Conservation (phyloP, 805 yeast species). For the Candida alai region DNA sequence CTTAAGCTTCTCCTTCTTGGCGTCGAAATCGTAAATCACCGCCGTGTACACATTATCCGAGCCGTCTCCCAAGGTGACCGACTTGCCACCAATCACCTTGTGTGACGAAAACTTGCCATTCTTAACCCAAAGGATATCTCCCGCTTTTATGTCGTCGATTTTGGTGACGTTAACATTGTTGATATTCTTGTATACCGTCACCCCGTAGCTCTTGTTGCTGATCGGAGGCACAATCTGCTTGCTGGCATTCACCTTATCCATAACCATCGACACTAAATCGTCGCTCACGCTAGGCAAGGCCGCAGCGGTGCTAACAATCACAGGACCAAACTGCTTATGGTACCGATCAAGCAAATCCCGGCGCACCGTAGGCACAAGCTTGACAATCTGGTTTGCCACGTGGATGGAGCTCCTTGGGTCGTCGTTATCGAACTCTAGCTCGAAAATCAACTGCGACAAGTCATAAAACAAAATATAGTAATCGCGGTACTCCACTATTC, state of each 20-base stretch:
- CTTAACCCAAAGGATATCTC: slow-evolving; percentile 77
- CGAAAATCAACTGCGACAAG: slow-evolving; percentile 61
- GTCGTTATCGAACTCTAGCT: slow-evolving; percentile 50
- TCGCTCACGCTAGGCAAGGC: slow-evolving; percentile 22
- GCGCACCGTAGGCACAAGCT: slow-evolving; percentile 43
- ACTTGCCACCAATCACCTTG: slow-evolving; percentile 42
- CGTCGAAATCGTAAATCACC: slow-evolving; percentile 71
- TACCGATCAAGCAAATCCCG: slow-evolving; percentile 47
- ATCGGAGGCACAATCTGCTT: slow-evolving; percentile 46
- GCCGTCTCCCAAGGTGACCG: slow-evolving; percentile 55
- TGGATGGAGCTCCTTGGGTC: slow-evolving; percentile 52
- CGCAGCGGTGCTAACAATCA: slow-evolving; percentile 37
- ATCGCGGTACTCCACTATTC: slow-evolving; percentile 49
- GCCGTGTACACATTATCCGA: slow-evolving; percentile 43
- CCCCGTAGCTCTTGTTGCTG: slow-evolving; percentile 71
- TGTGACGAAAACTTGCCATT: slow-evolving; percentile 72
- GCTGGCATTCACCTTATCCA: slow-evolving; percentile 10
- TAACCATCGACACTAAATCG: slow-evolving; percentile 21
- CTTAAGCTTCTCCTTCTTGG: slow-evolving; percentile 62
- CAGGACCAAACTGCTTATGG: slow-evolving; percentile 48
- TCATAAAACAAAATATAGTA: slow-evolving; percentile 72
- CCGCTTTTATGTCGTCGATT: slow-evolving; percentile 66
- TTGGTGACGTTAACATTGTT: slow-evolving; percentile 41
- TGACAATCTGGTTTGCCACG: slow-evolving; percentile 21
- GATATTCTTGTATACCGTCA: slow-evolving; percentile 54